Evolutionary conservation across 805 yeast species (phyloP).

Genomic region (Saturnispora mendoncae): DNA sequence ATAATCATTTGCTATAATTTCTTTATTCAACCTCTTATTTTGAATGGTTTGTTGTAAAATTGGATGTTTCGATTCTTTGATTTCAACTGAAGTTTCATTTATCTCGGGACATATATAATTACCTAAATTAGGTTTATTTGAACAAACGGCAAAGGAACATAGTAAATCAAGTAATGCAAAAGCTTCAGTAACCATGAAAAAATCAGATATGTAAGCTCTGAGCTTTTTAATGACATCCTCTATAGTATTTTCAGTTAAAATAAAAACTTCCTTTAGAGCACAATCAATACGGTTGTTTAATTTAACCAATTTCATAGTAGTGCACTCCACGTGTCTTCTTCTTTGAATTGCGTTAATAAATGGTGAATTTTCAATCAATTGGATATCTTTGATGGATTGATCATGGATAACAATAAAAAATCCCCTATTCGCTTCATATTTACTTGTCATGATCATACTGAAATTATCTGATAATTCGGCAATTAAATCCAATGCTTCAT

Average conservation of each 20-base stretch:
- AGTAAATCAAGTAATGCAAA: constrained; percentile 34
- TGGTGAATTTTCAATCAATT: neutral
- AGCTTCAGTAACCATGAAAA: constrained; percentile 38
- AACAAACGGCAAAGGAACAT: constrained; percentile 23
- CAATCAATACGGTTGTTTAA: constrained; percentile 33
- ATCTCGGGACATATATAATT: constrained; percentile 32
- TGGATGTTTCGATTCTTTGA: constrained; percentile 35
- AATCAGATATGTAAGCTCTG: constrained; percentile 25
- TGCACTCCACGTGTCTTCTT: constrained; percentile 29
- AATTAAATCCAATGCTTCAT: constrained; percentile 28
- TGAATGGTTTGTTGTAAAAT: constrained; percentile 25
- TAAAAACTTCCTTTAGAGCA: constrained; percentile 32
- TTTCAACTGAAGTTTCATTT: constrained; percentile 24
- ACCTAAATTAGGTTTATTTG: constrained; percentile 10
- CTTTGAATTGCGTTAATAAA: constrained; percentile 29
- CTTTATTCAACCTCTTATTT: constrained; percentile 22
- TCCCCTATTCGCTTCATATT: constrained; percentile 31
- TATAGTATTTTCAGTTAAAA: constrained; percentile 34
- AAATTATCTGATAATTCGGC: constrained; percentile 20
- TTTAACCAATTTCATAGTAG: constrained; percentile 34
- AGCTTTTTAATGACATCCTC: constrained; percentile 26
- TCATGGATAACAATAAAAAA: constrained; percentile 29
- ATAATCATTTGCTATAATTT: constrained; percentile 28
- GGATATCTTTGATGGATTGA: neutral
- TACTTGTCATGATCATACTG: constrained; percentile 24